Conservation (phyloP, 352 stramenopile species). For the Phytophthora palmivora region DNA sequence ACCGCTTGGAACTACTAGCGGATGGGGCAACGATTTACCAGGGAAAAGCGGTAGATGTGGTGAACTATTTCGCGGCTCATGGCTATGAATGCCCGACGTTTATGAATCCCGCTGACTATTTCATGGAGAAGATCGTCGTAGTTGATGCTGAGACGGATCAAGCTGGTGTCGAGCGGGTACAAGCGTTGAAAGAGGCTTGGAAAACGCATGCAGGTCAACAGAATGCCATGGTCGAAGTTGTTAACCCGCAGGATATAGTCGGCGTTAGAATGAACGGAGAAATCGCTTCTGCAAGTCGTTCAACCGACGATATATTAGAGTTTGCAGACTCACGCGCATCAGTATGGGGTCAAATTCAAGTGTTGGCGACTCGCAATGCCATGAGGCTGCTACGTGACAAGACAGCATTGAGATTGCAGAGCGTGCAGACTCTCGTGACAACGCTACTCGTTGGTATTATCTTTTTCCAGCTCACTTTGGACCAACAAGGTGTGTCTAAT, state of each 20-base stretch:
- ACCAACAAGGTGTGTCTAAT: conserved; percentile 55
- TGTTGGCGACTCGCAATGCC: conserved; percentile 52
- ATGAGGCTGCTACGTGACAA: conserved; percentile 54
- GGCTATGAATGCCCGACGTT: conserved; percentile 52
- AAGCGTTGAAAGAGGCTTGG: conserved; percentile 28
- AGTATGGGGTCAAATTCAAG: conserved; percentile 44
- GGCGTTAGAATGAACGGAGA: neutral
- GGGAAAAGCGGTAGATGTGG: conserved; percentile 40
- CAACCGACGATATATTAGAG: neutral
- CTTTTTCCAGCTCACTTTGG: conserved; percentile 55
- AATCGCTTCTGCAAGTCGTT: neutral
- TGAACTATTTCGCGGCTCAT: conserved; percentile 45
- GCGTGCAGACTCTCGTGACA: conserved; percentile 49
- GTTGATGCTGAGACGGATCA: conserved; percentile 47
- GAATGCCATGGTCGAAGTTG: conserved; percentile 20
- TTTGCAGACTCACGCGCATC: conserved; percentile 38
- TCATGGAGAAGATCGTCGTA: too few species aligned
- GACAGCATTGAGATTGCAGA: conserved; percentile 41
- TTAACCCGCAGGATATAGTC: conserved; percentile 29
- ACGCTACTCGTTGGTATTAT: conserved; percentile 53
- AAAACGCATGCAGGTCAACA: conserved; percentile 4
- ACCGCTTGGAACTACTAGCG: conserved; percentile 49
- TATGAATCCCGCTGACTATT: conserved; percentile 58
- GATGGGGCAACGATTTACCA: conserved; percentile 52
- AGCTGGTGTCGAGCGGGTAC: conserved; percentile 31